These are phyloP conservation scores for Flagelloscypha sp. DNA, from an alignment of 768 basidiomycete genomes.

Conservation along the genomic window DNA sequence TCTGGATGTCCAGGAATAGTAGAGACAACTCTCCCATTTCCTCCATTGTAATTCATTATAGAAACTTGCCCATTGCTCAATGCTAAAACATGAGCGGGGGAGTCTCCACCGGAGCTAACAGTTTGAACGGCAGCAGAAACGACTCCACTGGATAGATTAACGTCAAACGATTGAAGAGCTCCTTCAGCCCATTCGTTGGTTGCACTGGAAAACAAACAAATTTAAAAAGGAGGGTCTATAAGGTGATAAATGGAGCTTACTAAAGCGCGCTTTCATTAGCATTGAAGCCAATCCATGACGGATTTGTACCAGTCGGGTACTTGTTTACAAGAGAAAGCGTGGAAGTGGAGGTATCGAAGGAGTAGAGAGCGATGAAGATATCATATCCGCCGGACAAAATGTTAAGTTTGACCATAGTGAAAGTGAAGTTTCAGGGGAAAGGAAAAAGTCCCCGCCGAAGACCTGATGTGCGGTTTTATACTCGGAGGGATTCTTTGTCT, in stretches of 20 bases:
- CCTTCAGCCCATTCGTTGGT: conserved; percentile 45
- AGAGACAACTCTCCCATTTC: conserved; percentile 46
- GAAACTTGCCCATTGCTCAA: conserved; percentile 53
- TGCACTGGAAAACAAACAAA: conserved; percentile 35
- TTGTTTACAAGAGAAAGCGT: conserved; percentile 39
- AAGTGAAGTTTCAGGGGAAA: too few species aligned
- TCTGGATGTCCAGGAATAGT: conserved; percentile 30
- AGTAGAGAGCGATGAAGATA: conserved; percentile 53
- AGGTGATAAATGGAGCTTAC: conserved; percentile 26
- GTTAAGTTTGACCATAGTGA: conserved; percentile 54
- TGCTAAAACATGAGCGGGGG: conserved; percentile 42
- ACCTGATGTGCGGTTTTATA: too few species aligned
- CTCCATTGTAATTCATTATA: conserved; percentile 49
- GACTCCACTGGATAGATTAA: conserved; percentile 35
- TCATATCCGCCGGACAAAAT: conserved; percentile 64
- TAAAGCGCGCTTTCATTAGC: conserved; percentile 55
- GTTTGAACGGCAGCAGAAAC: conserved; percentile 39
- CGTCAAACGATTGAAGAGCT: conserved; percentile 49
- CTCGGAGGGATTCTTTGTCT: too few species aligned
- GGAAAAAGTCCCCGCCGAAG: too few species aligned
- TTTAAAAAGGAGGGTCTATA: background rate
- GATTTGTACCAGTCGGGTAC: conserved; percentile 40
- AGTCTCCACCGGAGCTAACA: conserved; percentile 38
- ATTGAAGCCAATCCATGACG: conserved; percentile 55
- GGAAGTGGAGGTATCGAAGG: conserved; percentile 45